Base-by-base conservation (phyloP, 129 eudicot species). In the Ambrosia artemisiifolia region DNA sequence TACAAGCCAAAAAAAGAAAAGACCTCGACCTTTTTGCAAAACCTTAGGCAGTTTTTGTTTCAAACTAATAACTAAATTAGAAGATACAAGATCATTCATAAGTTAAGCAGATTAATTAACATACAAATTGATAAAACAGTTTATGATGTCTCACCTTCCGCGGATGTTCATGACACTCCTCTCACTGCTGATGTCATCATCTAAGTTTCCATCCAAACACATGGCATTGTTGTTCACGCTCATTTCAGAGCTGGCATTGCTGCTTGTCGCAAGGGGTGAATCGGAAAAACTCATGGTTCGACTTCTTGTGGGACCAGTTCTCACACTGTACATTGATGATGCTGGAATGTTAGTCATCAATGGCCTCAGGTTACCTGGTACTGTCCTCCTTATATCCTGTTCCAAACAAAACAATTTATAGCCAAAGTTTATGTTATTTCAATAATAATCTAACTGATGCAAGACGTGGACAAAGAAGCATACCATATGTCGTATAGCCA, bases 401-500 rank as follows among this genome's bases (percentile, higher is more conserved):
- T 73, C 30, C 68, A 67, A 51, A 70, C 7, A 56, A 11, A 18
- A 0, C 30, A 13, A 69, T 16, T 69, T 32, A 60, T 30, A 43
- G 59, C 69, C 69, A 72, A 5, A 9, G n/a, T 9, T 57, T 9
- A 24, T 11, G 13, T 57, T 57, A 54, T 19, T 19, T 18, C 13
- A 54, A 54, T 54, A 18, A 17, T 54, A 54, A 54, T 54, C 4
- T 54, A 54, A 54, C 8, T 1, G 20, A 64, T 48, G 79, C 50
- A 65, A 75, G 67, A 75, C 34, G 63, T 40, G 67, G 35, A 60
- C 67, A 62, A 51, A 60, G 71, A 62, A 77, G 72, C 72, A 35
- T 90, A 94, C 98, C 98, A 94, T 94, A 74, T 94, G 98, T 80
- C 98, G 86, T 50, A 94, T 94, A 69, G 98, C 98, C 98, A 94